Conservation (phyloP, 2,329 filamentous ascomycete genomes). For the Hypoxylon sp. region DNA sequence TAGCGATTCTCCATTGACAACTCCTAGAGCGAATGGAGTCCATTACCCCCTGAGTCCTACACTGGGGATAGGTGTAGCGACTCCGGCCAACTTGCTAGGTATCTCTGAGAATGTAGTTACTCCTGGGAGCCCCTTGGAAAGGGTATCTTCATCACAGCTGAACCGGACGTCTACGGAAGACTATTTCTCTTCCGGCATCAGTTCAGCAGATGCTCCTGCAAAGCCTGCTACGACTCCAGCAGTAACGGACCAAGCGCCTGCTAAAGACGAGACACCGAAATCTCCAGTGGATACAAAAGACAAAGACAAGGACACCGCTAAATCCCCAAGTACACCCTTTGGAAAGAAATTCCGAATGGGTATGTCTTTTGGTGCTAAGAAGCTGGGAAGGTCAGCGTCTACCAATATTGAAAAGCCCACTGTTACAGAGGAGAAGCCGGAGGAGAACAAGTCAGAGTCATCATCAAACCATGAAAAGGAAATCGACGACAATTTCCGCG, state of each 20-base stretch:
- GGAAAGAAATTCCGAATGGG: conserved; percentile 56
- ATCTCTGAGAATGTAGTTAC: conserved; percentile 64
- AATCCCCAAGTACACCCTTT: conserved; percentile 69
- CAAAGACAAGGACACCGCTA: conserved; percentile 67
- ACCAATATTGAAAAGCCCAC: conserved; percentile 80
- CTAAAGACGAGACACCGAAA: conserved; percentile 59
- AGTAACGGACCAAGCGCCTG: conserved; percentile 59
- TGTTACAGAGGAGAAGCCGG: conserved; percentile 81
- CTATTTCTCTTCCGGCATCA: conserved; percentile 80
- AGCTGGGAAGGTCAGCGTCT: conserved; percentile 78
- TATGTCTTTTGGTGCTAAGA: conserved; percentile 83
- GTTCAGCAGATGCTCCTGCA: conserved; percentile 62
- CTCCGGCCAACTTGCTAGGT: conserved; percentile 70
- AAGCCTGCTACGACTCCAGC: conserved; percentile 65
- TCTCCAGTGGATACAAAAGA: conserved; percentile 72
- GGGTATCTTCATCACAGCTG: conserved; percentile 67
- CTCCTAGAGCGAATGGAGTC: conserved; percentile 76
- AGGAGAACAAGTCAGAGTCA: conserved; percentile 70
- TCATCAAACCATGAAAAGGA: conserved; percentile 78
- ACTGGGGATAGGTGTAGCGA: conserved; percentile 82
- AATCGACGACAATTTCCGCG: conserved; percentile 81
- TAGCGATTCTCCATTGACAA: conserved; percentile 66
- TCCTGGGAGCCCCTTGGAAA: conserved; percentile 66
- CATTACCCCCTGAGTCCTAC: conserved; percentile 79
- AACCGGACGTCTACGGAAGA: conserved; percentile 77